These are phyloP conservation scores for Psidium friedrichsthalianum DNA, from an alignment of 345 rosid genomes.

Conservation along the genomic window DNA sequence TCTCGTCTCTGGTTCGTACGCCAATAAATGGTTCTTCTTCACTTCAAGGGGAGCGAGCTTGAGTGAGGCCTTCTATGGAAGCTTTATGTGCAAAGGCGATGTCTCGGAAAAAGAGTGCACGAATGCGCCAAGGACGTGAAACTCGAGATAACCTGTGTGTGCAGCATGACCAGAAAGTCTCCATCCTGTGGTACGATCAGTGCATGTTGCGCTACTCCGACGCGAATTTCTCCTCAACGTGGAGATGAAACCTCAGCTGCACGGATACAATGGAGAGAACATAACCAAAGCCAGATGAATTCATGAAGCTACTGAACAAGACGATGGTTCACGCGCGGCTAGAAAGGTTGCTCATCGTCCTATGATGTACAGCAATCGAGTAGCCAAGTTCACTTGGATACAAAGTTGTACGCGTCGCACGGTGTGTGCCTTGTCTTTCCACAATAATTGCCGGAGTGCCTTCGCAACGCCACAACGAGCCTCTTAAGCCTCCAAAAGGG, in stretches of 20 bases:
- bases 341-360: not conserved
- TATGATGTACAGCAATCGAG: not conserved
- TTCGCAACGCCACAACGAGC: not conserved
- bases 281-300: not conserved
- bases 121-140: slow-evolving; percentile 6
- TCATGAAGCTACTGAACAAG: not conserved
- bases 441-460: not conserved
- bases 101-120: too few species aligned
- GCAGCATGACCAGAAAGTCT: not conserved
- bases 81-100: too few species aligned
- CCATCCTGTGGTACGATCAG: slow-evolving; percentile 19
- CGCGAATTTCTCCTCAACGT: slow-evolving; percentile 2
- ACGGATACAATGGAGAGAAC: not conserved
- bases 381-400: not conserved
- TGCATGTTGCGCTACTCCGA: slow-evolving; percentile 22
- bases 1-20: too few species aligned
- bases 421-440: not conserved
- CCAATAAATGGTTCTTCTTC: too few species aligned
- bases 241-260: not conserved
- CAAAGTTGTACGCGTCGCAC: not conserved
- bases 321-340: not conserved
- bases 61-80: too few species aligned
- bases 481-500: not conserved
- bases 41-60: too few species aligned
- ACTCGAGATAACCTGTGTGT: not conserved